Evolutionary conservation across 192 early-diverging fungal species (phyloP).

Genomic region (Coemansia sp.): DNA sequence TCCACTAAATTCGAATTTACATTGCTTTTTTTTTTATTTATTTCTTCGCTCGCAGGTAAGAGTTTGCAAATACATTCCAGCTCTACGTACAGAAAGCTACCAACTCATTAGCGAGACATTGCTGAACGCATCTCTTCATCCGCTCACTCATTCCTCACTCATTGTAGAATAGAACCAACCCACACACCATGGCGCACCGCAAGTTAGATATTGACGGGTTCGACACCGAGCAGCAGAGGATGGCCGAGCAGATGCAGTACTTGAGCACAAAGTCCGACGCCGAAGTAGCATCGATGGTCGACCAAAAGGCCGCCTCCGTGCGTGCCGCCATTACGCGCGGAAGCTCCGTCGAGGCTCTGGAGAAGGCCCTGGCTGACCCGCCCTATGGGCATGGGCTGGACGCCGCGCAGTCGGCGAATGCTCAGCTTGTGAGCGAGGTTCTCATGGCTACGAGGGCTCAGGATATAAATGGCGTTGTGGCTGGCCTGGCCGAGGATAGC

Average conservation of each 20-base stretch:
- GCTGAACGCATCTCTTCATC: not conserved
- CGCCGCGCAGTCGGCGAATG: slow-evolving; percentile 69
- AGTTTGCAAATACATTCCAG: not conserved
- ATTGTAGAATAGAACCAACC: not conserved
- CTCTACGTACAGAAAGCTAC: not conserved
- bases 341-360: slow-evolving; percentile 58
- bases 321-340: slow-evolving; percentile 65
- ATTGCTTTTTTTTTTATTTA: not conserved
- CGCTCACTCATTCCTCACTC: not conserved
- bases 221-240: slow-evolving; percentile 30
- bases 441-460: slow-evolving; percentile 66
- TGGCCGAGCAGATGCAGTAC: slow-evolving; percentile 38
- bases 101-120: not conserved
- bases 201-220: slow-evolving; percentile 41
- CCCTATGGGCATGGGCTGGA: slow-evolving; percentile 67
- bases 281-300: slow-evolving; percentile 22
- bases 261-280: slow-evolving; percentile 26
- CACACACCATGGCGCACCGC: slow-evolving; percentile 38
- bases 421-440: slow-evolving; percentile 78
- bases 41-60: not conserved
- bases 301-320: slow-evolving; percentile 56
- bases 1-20: not conserved
- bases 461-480: slow-evolving; percentile 67
- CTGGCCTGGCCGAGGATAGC: slow-evolving; percentile 58
- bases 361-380: slow-evolving; percentile 62